Base-by-base conservation (phyloP, 2,329 filamentous ascomycete genomes). In the Harringtonia lauricola region DNA sequence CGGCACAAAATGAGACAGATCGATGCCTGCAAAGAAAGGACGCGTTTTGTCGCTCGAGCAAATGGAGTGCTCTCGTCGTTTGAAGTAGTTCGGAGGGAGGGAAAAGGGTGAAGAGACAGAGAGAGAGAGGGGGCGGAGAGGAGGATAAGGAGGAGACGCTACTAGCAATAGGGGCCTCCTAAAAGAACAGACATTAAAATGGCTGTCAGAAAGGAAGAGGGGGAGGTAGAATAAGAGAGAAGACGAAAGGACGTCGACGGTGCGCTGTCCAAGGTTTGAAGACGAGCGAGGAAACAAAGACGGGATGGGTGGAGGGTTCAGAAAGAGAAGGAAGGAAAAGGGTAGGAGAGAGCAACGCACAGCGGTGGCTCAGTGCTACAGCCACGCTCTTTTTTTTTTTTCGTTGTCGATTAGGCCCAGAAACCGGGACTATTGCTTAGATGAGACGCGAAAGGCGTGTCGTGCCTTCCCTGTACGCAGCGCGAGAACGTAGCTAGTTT, bases 141-240 rank as follows among this genome's bases (percentile, higher is more conserved):
- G 36, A 45, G 39, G 29, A 44, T 45, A 43, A 48, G 44, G 43
- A 50, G 39, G 43, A 45, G 47, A 45, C 47, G 49, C 49, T 54
- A 50, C 45, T 45, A 43, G 40, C 36, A 45, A 42, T 47, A 50
- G 45, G 43, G 42, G 41, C 42, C 41, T 43, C 48, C 43, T 49
- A 42, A 39, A 48, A 41, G 42, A 39, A 41, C 47, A 51, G 43
- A 47, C 47, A 51, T 54, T 41, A 44, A 48, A 28, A 22, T 26
- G 15, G 21, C 14, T 36, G 39, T 38, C 5, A 36, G 34, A 36
- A 22, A 36, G 19, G 19, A 36, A 22, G 13, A 22, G 15, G 15
- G 14, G n/a, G 7, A 39, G n/a, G 22, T 19, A 3, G 15, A 9
- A 8, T 13, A 15, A 28, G 18, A 8, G 36, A 7, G 12, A 39